phyloP scores from a whole-genome alignment of 139 green algal species.

The Closterium sp. region DNA sequence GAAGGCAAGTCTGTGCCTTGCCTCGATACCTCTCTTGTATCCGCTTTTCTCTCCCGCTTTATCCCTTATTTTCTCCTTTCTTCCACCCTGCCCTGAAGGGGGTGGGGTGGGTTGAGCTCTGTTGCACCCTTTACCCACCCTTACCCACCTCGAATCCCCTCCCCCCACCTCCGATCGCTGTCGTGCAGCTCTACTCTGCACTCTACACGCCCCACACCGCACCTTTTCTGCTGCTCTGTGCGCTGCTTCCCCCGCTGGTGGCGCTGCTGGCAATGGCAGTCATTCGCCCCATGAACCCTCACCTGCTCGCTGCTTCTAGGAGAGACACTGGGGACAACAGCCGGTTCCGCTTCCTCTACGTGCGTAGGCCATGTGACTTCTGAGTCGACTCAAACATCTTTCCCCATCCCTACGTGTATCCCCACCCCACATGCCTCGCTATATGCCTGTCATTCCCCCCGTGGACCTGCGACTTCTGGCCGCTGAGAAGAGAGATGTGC shows the following conservation, averaged over 20 bases:
- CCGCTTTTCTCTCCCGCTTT: neutral
- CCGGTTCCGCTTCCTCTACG: constrained; percentile 24
- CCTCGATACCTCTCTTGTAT: neutral
- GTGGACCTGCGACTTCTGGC: too few relatives aligned
- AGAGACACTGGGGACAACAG: neutral
- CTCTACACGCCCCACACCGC: constrained; percentile 28
- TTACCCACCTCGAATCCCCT: too few relatives aligned
- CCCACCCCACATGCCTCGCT: too few relatives aligned
- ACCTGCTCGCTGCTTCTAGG: neutral
- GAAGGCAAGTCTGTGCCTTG: too few relatives aligned
- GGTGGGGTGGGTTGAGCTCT: too few relatives aligned
- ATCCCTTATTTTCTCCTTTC: neutral
- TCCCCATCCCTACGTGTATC: too few relatives aligned
- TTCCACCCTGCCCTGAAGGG: too few relatives aligned
- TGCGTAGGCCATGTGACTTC: neutral
- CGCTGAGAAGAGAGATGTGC: too few relatives aligned
- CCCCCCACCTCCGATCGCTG: too few relatives aligned
- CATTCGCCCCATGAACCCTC: constrained; percentile 28
- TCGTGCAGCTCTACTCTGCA: constrained; percentile 30
- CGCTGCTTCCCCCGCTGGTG: constrained; percentile 20
- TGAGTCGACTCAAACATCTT: too few relatives aligned
- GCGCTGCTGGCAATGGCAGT: constrained; percentile 20
- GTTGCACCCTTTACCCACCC: too few relatives aligned
- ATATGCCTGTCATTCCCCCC: too few relatives aligned
- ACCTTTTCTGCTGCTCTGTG: constrained; percentile 25